Evolutionary conservation across 2,329 filamentous ascomycete genomes (phyloP), one percentile per base, ranked within the genome.

Genomic region (Fusarium sp.): DNA sequence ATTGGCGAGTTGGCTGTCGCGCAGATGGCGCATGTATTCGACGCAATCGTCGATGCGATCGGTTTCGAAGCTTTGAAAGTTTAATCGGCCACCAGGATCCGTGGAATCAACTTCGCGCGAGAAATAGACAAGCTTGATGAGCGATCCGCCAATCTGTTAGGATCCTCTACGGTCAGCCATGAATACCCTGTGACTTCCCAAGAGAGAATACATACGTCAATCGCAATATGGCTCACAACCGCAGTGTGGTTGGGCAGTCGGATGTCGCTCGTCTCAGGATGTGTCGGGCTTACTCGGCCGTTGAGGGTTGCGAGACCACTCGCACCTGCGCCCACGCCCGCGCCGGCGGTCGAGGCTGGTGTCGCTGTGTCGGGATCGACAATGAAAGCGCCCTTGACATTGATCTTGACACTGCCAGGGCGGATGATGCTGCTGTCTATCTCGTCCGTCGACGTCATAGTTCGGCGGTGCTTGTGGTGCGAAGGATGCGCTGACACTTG

Each of bases 121-220:
- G 66, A 98, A 98, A 80, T 97, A 99, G 57, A 99, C 95, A 41
- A 99, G 86, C 79, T 99, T 99, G 65, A 93, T 93, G 31, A 99
- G 82, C 14, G 93, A 96, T 66, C 95, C 95, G 65, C 95, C 95
- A 75, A 99, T 98, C 91, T 97, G 74, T 25, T 25, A 25, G 43
- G 53, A 39, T 9, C 36, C 46, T 29, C 49, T 13, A 21, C 42
- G 43, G 61, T 67, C 45, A 70, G 64, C 48, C 46, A 48, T 56
- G 21, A 13, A 53, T 55, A 36, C 51, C 43, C 13, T 52, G 8
- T 25, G 23, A 25, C 53, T 57, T 27, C 47, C 41, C 61, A 56
- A 53, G 57, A 43, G 47, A 35, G 29, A 44, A 50, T 57, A 82
- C 90, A 77, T 83, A 96, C 93, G 83, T 99, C 95, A 58, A 97